These are phyloP conservation scores for Petunia secreta DNA, from an alignment of 257 asterid species.

Conservation along the genomic window DNA sequence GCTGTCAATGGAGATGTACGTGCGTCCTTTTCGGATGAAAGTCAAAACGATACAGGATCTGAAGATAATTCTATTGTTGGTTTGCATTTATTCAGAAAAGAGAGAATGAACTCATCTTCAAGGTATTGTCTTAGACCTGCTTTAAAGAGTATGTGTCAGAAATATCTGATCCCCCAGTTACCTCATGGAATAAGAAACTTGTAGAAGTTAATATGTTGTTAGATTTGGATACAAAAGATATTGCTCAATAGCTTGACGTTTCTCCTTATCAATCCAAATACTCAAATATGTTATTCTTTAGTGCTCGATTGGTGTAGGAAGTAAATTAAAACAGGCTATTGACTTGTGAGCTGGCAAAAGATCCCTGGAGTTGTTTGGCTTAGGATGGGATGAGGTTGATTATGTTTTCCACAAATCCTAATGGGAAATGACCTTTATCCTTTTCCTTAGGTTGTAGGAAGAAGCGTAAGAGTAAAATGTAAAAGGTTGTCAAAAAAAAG, in stretches of 20 bases:
- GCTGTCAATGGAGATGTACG: slow-evolving; percentile 68
- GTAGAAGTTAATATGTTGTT: background rate
- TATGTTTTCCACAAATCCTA: background rate
- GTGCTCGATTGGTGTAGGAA: background rate
- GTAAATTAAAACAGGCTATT: background rate
- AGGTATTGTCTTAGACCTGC: slow-evolving; percentile 41
- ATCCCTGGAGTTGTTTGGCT: background rate
- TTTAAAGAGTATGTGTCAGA: background rate
- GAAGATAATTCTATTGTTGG: slow-evolving; percentile 58
- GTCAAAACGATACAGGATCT: slow-evolving; percentile 42
- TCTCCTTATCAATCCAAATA: background rate
- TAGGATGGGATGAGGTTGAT: background rate
- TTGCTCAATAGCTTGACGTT: background rate
- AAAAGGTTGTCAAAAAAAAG: background rate
- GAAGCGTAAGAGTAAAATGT: background rate
- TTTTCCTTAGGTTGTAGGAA: background rate
- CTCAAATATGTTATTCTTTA: background rate
- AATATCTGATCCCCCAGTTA: background rate
- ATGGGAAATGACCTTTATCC: background rate
- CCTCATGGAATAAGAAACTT: background rate
- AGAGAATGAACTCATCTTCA: slow-evolving; percentile 51
- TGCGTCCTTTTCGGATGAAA: slow-evolving; percentile 49
- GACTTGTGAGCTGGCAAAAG: background rate
- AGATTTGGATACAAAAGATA: background rate
- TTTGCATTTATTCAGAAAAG: slow-evolving; percentile 69